Percentiles rank a stretch among this genome's conserved stretches.
Evolutionary conservation across 2,329 filamentous ascomycete genomes (phyloP).

Genomic region (Penicillium sp.): DNA sequence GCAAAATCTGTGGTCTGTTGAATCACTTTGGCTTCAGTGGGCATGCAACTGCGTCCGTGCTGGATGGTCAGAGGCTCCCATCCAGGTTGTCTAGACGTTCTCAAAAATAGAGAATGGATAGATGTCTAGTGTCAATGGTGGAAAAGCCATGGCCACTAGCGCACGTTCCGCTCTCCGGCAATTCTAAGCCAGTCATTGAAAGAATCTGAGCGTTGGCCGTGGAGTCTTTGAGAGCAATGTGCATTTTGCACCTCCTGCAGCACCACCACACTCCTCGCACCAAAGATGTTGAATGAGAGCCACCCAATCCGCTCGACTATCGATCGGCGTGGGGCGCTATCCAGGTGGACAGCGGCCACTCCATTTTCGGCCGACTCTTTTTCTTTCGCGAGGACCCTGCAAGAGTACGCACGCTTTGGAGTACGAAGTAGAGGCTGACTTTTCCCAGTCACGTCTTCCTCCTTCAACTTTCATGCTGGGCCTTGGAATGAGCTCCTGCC

Average conservation of each 20-base stretch:
- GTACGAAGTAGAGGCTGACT: not conserved
- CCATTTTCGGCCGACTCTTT: not conserved
- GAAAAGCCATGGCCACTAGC: conserved; percentile 12
- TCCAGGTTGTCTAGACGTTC: not conserved
- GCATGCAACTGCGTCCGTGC: too few species aligned
- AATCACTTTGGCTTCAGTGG: too few species aligned
- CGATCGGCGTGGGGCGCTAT: not conserved
- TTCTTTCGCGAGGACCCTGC: conserved; percentile 8
- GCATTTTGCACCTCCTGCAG: conserved; percentile 4
- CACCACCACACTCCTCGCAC: not conserved
- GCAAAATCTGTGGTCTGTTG: too few species aligned
- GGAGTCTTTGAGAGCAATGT: not conserved
- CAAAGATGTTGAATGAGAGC: not conserved
- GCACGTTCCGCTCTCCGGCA: conserved; percentile 10
- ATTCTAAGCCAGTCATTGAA: conserved; percentile 11
- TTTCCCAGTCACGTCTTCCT: conserved; percentile 3
- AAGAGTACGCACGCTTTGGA: not conserved
- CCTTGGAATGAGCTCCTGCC: too few species aligned
- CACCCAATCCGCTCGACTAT: conserved; percentile 2
- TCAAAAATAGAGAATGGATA: not conserved
- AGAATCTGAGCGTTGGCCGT: not conserved
- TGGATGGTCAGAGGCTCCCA: not conserved
- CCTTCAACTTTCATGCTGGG: not conserved
- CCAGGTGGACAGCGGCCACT: not conserved
- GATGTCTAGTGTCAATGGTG: conserved; percentile 4